Conservation (phyloP, 805 yeast genomes). For the Sugiyamaella boreocaroliniensis region DNA sequence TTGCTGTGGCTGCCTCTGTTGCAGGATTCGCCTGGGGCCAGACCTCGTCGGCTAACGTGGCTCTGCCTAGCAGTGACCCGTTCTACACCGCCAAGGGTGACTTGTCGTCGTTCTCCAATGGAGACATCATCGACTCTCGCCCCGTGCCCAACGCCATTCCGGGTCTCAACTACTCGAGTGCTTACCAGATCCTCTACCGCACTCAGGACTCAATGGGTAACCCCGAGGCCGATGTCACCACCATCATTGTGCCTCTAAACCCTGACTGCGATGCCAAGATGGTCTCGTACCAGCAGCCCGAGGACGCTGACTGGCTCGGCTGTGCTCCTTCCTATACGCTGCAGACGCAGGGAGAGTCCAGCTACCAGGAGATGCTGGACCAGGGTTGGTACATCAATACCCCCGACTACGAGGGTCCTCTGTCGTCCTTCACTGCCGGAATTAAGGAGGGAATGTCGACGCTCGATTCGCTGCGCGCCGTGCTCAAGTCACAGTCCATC, state of each 20-base stretch:
- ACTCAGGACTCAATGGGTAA: conserved; percentile 23
- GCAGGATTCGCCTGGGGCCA: no score
- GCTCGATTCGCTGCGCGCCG: conserved; percentile 26
- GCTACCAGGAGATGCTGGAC: conserved; percentile 13
- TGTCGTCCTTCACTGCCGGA: conserved; percentile 26
- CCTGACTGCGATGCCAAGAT: conserved; percentile 8
- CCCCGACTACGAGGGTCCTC: conserved; percentile 29
- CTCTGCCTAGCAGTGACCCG: conserved; percentile 18
- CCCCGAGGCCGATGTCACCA: conserved; percentile 25
- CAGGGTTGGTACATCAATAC: conserved; percentile 15
- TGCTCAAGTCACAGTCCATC: conserved; percentile 10
- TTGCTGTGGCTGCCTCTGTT: neutral
- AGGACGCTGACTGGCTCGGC: conserved; percentile 23
- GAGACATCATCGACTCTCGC: conserved; percentile 10
- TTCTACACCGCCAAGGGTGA: conserved; percentile 20
- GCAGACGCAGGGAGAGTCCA: conserved; percentile 10
- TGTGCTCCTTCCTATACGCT: conserved; percentile 27
- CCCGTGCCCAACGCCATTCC: conserved; percentile 8
- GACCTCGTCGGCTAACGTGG: neutral
- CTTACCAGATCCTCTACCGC: conserved; percentile 23
- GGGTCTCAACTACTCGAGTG: conserved; percentile 10
- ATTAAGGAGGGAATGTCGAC: conserved; percentile 22
- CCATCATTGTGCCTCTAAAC: conserved; percentile 23
- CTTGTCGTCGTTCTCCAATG: conserved; percentile 9
- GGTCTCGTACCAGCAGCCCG: conserved; percentile 26